Percentiles rank a stretch among this genome's conserved stretches.
Evolutionary conservation across 2,329 filamentous ascomycete genomes (phyloP).

Genomic region (Colletotrichum sojae): DNA sequence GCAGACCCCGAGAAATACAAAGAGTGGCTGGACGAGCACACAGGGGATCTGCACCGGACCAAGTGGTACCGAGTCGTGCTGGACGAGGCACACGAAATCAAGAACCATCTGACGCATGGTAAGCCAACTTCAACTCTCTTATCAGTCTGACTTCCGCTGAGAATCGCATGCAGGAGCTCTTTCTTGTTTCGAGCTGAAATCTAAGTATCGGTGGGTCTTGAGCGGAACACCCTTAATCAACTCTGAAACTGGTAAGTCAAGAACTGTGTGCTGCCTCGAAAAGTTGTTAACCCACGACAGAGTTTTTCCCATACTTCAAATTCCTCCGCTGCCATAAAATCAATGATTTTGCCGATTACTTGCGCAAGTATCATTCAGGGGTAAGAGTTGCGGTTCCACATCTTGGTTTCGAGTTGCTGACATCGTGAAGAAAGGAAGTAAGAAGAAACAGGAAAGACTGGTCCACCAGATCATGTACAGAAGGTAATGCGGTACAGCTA

Average conservation of each 20-base stretch:
- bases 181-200: conserved; percentile 40
- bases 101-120: conserved; percentile 1
- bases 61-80: conserved; percentile 21
- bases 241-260: conserved; percentile 45
- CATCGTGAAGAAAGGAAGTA: background rate
- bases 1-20: background rate
- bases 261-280: background rate
- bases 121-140: no score
- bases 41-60: background rate
- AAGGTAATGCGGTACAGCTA: background rate
- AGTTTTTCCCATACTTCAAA: conserved; percentile 53
- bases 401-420: no score
- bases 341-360: conserved; percentile 22
- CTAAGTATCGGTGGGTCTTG: conserved; percentile 54
- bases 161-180: no score
- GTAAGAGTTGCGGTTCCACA: no score
- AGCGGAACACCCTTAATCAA: conserved; percentile 56
- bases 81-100: conserved; percentile 20
- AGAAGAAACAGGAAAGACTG: conserved; percentile 11
- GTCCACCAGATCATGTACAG: conserved; percentile 26
- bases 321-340: conserved; percentile 47
- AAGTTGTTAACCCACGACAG: conserved; percentile 43
- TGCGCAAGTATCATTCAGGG: conserved; percentile 30
- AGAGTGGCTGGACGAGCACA: background rate
- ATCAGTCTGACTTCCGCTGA: no score